Percentiles rank a stretch among this genome's conserved stretches.
Evolutionary conservation across 805 yeast species (phyloP).

Genomic region (Wickerhamomyces subpelliculosus): DNA sequence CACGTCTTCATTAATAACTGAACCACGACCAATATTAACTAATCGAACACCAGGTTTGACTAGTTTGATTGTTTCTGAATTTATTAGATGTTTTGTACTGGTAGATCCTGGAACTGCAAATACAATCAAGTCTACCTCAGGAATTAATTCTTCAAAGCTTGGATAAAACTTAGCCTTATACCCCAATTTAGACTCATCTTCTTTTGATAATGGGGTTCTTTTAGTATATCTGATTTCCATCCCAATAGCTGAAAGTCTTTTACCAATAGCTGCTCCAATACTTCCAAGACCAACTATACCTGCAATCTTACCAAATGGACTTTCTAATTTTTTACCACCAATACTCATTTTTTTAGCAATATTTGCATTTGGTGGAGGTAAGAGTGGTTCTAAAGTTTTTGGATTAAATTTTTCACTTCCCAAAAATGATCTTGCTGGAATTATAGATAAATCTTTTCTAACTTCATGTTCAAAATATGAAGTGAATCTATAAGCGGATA

Average conservation of each 20-base stretch:
- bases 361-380: conserved; percentile 24
- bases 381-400: conserved; percentile 25
- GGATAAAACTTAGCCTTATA: conserved; percentile 32
- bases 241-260: conserved; percentile 42
- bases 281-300: conserved; percentile 57
- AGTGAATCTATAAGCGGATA: conserved; percentile 43
- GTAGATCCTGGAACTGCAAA: conserved; percentile 52
- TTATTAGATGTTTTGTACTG: conserved; percentile 42
- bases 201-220: conserved; percentile 30
- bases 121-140: conserved; percentile 43
- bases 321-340: conserved; percentile 30
- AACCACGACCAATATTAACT: conserved; percentile 57
- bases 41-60: conserved; percentile 37
- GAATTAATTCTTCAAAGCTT: conserved; percentile 26
- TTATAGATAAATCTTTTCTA: too few relatives aligned
- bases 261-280: conserved; percentile 50
- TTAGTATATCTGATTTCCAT: conserved; percentile 54
- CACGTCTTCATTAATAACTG: conserved; percentile 44
- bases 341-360: too few relatives aligned
- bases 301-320: conserved; percentile 46
- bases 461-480: conserved; percentile 34
- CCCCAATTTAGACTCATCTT: conserved; percentile 23
- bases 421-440: conserved; percentile 30
- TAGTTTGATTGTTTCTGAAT: conserved; percentile 30
- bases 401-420: conserved; percentile 26